A percentile compares a stretch with the other conserved stretches of the same genome.
phyloP scores from a whole-genome alignment of 2,329 filamentous ascomycete genomes.

The Colletotrichum sp. region DNA sequence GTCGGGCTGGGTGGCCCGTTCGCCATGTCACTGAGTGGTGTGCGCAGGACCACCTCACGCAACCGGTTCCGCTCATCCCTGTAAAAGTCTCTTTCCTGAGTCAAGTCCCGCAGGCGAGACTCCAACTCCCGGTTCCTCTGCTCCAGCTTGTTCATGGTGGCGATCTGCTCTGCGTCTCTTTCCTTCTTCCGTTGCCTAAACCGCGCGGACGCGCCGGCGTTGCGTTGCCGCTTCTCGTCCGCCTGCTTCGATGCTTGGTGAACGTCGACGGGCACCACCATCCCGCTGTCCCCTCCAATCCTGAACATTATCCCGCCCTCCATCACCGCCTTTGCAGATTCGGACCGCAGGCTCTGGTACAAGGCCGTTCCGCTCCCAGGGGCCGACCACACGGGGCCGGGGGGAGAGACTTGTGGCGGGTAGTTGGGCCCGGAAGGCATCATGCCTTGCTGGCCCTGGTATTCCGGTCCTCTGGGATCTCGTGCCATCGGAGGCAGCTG shows the following conservation, averaged over 20 bases:
- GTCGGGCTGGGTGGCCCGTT: conserved; percentile 58
- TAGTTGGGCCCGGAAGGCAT: background rate
- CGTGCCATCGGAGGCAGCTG: conserved; percentile 15
- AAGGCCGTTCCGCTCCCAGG: conserved; percentile 39
- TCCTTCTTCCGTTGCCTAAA: conserved; percentile 85
- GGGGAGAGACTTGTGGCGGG: background rate
- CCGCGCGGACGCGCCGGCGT: conserved; percentile 83
- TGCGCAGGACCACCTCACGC: conserved; percentile 67
- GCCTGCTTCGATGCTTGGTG: conserved; percentile 82
- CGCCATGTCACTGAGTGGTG: conserved; percentile 59
- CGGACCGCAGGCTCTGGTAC: conserved; percentile 20
- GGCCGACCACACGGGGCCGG: conserved; percentile 28
- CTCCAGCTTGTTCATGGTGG: conserved; percentile 73
- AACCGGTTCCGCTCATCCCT: conserved; percentile 75
- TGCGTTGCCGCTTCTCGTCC: conserved; percentile 84
- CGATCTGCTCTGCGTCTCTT: conserved; percentile 75
- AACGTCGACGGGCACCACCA: conserved; percentile 75
- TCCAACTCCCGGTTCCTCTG: conserved; percentile 70
- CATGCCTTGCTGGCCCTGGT: conserved; percentile 4
- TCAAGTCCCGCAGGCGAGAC: conserved; percentile 54
- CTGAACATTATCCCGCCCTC: conserved; percentile 24
- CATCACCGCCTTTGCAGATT: conserved; percentile 1
- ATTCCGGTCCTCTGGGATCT: conserved; percentile 8
- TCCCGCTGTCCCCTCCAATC: conserved; percentile 35
- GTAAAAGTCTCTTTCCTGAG: conserved; percentile 75